Percentiles rank a stretch among this genome's conserved stretches.
phyloP scores from a whole-genome alignment of 371 early-diverging fungal genomes.

The Mucor ambiguus region DNA sequence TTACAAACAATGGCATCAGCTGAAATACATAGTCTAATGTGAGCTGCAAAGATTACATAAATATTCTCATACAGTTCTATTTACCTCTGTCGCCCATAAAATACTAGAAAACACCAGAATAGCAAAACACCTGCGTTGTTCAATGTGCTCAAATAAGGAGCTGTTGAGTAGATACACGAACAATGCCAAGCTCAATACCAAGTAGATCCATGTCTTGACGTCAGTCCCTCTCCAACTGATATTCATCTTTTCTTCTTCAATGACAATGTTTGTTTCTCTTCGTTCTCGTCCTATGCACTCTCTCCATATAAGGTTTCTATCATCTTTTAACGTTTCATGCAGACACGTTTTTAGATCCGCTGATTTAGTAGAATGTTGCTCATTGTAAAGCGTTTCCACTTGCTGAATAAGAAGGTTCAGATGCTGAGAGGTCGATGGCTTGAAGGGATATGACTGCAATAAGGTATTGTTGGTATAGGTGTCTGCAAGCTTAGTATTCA shows the following conservation, averaged over 20 bases:
- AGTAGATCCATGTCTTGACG: neutral
- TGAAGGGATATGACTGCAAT: constrained; percentile 54
- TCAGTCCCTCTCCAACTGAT: constrained; percentile 14
- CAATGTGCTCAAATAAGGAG: constrained; percentile 52
- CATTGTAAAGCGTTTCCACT: constrained; percentile 55
- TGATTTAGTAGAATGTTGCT: constrained; percentile 34
- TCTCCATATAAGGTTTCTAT: constrained; percentile 1
- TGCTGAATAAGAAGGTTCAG: constrained; percentile 49
- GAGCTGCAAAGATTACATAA: constrained; percentile 67
- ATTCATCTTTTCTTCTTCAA: constrained; percentile 30
- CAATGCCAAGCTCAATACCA: constrained; percentile 42
- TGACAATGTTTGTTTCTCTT: neutral
- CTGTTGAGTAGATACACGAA: constrained; percentile 58
- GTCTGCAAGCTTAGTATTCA: constrained; percentile 46
- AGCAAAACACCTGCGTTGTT: constrained; percentile 64
- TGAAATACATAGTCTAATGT: constrained; percentile 71
- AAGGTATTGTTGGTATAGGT: constrained; percentile 59
- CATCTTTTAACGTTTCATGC: constrained; percentile 47
- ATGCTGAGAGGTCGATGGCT: constrained; percentile 38
- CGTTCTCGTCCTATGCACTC: constrained; percentile 5
- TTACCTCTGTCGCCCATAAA: constrained; percentile 73
- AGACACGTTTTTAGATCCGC: constrained; percentile 44
- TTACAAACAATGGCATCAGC: constrained; percentile 81
- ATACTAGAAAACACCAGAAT: constrained; percentile 60
- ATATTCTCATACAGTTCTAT: constrained; percentile 46